These are phyloP conservation scores for Mycena vulgaris DNA, from an alignment of 768 basidiomycete genomes.

Conservation along the genomic window DNA sequence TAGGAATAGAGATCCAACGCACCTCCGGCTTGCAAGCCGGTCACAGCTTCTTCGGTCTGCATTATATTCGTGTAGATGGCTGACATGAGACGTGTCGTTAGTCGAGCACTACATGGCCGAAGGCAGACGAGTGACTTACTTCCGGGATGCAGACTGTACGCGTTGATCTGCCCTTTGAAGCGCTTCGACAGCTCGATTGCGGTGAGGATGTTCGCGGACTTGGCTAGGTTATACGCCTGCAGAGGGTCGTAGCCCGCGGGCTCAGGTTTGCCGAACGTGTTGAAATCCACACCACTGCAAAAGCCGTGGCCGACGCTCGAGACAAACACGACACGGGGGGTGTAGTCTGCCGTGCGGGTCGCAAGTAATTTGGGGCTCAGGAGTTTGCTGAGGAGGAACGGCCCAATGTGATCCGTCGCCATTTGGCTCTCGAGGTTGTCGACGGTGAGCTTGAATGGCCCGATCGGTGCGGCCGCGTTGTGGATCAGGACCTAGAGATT, in stretches of 20 bases:
- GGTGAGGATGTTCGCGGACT: background rate
- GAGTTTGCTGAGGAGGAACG: slow-evolving; percentile 16
- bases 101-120: too few relatives aligned
- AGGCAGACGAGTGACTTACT: too few relatives aligned
- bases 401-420: slow-evolving; percentile 3
- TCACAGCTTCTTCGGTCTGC: too few relatives aligned
- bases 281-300: slow-evolving; percentile 12
- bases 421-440: slow-evolving; percentile 17
- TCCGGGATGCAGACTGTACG: background rate
- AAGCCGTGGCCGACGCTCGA: background rate
- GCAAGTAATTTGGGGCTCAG: background rate
- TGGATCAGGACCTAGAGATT: slow-evolving; percentile 16
- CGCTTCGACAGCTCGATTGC: slow-evolving; percentile 11
- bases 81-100: too few relatives aligned
- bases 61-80: too few relatives aligned
- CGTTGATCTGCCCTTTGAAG: background rate
- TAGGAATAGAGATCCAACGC: too few relatives aligned
- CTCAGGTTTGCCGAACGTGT: background rate
- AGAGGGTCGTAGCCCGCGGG: too few relatives aligned
- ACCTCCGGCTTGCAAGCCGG: too few relatives aligned
- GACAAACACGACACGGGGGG: slow-evolving; percentile 13
- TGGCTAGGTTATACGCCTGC: background rate
- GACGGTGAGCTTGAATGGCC: slow-evolving; percentile 14
- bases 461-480: slow-evolving; percentile 7
- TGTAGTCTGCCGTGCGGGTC: background rate